Base-by-base conservation (phyloP, 2,329 filamentous ascomycete species). In the Botrytis galanthina region DNA sequence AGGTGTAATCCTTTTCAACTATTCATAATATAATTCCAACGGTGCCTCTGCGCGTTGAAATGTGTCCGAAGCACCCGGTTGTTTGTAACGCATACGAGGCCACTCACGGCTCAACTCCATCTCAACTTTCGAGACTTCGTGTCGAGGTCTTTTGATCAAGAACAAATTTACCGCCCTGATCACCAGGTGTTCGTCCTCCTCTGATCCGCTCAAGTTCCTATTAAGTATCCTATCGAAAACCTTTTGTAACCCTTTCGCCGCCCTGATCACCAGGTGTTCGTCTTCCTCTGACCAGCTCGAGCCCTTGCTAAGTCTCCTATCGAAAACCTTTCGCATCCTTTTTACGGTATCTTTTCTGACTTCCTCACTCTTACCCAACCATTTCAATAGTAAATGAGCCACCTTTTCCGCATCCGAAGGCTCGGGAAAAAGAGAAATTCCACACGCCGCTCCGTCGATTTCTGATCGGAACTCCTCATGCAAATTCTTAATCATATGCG, bases 141-240 rank as follows among this genome's bases (percentile, higher is more conserved):
- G 18, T 54, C n/a, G 6, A 54, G 51, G 51, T 29, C n/a, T 54
- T 2, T 54, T 54, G 14, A 8, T n/a, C n/a, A 54, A 54, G 51
- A 54, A 54, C 5, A 3, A 54, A 54, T 54, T n/a, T 26, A 51
- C 26, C 26, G 26, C 48, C 26, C 5, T 51, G 26, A 51, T n/a
- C 10, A 51, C 26, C 10, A n/a, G 48, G 26, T 51, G 26, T 51
- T 51, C 1, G 1, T 51, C 48, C n/a, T 51, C 48, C 48, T 2
- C 10, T n/a, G 22, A 9, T 1, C 46, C 3, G 22, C 9, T 48
- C 22, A 0, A 10, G 0, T 1, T n/a, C 48, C 26, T 16, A n/a
- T 9, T 0, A n/a, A n/a, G 0, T n/a, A 10, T 51, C 48, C 46
- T 9, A 4, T 48, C 3, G 46, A 48, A 48, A 48, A 48, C 46